phyloP scores from a whole-genome alignment of 129 eudicot species.

The Artemisia argyi region DNA sequence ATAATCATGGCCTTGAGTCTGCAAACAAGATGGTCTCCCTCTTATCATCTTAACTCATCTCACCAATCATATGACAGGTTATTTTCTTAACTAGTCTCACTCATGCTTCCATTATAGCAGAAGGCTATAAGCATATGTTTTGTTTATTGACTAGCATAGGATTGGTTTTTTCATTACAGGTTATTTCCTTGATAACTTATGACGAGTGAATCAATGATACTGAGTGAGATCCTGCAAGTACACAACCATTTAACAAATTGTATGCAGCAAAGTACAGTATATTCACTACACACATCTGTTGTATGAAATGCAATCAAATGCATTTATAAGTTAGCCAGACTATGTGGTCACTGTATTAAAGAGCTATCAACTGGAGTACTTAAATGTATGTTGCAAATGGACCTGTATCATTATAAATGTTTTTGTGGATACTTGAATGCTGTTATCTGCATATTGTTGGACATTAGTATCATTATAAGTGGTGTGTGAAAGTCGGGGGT shows the following conservation, averaged over 20 bases:
- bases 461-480: too few relatives aligned
- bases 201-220: too few relatives aligned
- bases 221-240: not conserved
- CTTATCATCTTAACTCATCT: slow-evolving; percentile 41
- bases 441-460: too few relatives aligned
- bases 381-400: slow-evolving; percentile 9
- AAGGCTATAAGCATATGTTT: not conserved
- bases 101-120: not conserved
- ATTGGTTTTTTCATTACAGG: too few relatives aligned
- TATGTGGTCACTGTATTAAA: slow-evolving; percentile 22
- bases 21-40: slow-evolving; percentile 55
- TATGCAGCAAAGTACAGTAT: not conserved
- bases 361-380: slow-evolving; percentile 2
- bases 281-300: not conserved
- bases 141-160: not conserved
- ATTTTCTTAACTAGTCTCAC: not conserved
- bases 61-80: too few relatives aligned
- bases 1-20: slow-evolving; percentile 69
- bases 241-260: not conserved
- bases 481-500: too few relatives aligned
- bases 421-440: too few relatives aligned
- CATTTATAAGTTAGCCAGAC: not conserved
- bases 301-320: not conserved
- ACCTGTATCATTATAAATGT: too few relatives aligned
- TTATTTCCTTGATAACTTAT: too few relatives aligned